Percentiles rank a stretch among this genome's conserved stretches.
Conservation (phyloP, 345 rosid genomes). For the Citrus australasica region DNA sequence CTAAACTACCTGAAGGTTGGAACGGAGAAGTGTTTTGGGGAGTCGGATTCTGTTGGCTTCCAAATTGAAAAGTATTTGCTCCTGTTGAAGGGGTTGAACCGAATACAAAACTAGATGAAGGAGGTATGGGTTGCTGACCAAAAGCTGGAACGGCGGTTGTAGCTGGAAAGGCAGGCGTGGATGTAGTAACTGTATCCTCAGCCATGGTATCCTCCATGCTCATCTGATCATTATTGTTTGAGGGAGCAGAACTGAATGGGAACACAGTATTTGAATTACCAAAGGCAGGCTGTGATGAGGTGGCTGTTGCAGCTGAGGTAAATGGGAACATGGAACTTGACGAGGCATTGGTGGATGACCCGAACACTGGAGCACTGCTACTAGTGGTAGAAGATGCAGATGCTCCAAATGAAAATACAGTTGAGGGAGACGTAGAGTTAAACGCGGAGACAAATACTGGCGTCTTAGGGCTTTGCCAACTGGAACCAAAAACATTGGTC, state of each 20-base stretch:
- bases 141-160: constrained; percentile 39
- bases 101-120: constrained; percentile 33
- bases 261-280: constrained; percentile 42
- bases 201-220: constrained; percentile 97
- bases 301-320: constrained; percentile 39
- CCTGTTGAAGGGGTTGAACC: constrained; percentile 38
- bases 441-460: constrained; percentile 39
- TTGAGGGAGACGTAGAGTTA: constrained; percentile 40
- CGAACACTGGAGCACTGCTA: constrained; percentile 43
- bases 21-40: constrained; percentile 55
- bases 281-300: constrained; percentile 47
- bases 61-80: constrained; percentile 64
- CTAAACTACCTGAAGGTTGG: constrained; percentile 61
- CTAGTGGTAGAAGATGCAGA: constrained; percentile 38
- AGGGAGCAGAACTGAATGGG: constrained; percentile 42
- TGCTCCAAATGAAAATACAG: constrained; percentile 46
- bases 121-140: constrained; percentile 45
- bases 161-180: constrained; percentile 36
- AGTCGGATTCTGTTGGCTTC: constrained; percentile 44
- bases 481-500: constrained; percentile 45
- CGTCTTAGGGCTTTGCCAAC: constrained; percentile 49
- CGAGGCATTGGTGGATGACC: constrained; percentile 39
- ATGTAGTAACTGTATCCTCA: constrained; percentile 76
- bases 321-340: constrained; percentile 52
- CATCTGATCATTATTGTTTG: constrained; percentile 67